Base-by-base conservation (phyloP, 768 basidiomycete genomes). In the Suillus lakei region DNA sequence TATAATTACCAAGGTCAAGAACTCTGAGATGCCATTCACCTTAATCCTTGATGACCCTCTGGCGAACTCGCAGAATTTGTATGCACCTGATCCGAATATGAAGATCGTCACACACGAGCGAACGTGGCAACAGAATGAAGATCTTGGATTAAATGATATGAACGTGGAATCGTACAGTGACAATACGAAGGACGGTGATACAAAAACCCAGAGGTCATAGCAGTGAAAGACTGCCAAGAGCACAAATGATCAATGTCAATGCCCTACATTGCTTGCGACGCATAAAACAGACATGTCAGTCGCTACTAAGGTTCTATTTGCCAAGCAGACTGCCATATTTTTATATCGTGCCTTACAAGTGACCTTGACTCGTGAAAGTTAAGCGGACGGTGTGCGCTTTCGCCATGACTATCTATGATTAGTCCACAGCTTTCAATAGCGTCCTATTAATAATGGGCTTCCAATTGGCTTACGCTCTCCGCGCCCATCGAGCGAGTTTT, bases 21-120 rank as follows among this genome's bases (percentile, higher is more conserved):
- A 82, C 51, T 96, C 86, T 21, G 85, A 89, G 61, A 83, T 82
- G 39, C 90, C 91, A 4, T 99, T 97, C 79, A 99, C 97, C 0
- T 74, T 99, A 65, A 91, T 99, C 74, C 81, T 99, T 9, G 97
- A 99, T 73, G 97, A 99, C 73, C 98, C 98, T 4, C 83, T 99
- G 23, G 91, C 94, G 15, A 98, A 99, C 76, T 96, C 95, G 55
- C 98, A 99, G 76, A 98, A 95, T 75, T 71, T 96, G 21, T 98
- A 97, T 74, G 97, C 98, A 0, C 98, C 98, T 5, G 96, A 99
- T 73, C 97, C 97, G 1, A 95, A 96, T 72, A 94, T 99, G 92
- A 82, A 76, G 38, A 84, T 92, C 60, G 93, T 91, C 74, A 74
- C 77, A 63, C 99, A 99, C 73, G 92, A 95, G 48, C 84, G 98